phyloP scores from a whole-genome alignment of 352 stramenopile species.

The Pythium aristosporum region DNA sequence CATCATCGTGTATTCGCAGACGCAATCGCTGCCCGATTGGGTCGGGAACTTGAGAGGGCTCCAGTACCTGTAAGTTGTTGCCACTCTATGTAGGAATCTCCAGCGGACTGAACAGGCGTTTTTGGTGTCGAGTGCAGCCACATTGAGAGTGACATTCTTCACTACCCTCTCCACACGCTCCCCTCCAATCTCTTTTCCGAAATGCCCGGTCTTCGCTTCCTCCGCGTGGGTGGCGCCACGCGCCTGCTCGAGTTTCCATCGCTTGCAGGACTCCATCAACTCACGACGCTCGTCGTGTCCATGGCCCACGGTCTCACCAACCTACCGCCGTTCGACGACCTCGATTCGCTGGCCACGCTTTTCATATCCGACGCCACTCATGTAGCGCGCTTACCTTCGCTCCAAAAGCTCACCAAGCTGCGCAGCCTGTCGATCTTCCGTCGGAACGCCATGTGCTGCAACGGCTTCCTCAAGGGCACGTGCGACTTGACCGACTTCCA shows the following conservation, averaged over 20 bases:
- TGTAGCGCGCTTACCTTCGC: slow-evolving; percentile 7
- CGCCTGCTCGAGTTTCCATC: slow-evolving; percentile 2
- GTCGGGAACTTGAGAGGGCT: slow-evolving; percentile 17
- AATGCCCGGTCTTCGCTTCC: slow-evolving; percentile 19
- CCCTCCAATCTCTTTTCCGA: slow-evolving; percentile 17
- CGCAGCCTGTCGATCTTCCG: slow-evolving; percentile 8
- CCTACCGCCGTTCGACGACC: slow-evolving; percentile 14
- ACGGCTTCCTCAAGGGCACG: slow-evolving; percentile 22
- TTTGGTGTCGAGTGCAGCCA: slow-evolving; percentile 6
- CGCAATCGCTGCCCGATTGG: slow-evolving; percentile 23
- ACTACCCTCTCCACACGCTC: slow-evolving; percentile 9
- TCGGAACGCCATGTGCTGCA: slow-evolving; percentile 28
- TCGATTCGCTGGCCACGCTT: slow-evolving; percentile 8
- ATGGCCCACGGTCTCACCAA: slow-evolving; percentile 11
- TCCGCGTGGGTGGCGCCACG: slow-evolving; percentile 16
- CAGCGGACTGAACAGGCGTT: neutral
- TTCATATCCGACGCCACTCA: slow-evolving; percentile 15
- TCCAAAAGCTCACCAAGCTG: slow-evolving; percentile 8
- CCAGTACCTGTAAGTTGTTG: slow-evolving; percentile 27
- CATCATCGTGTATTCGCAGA: slow-evolving; percentile 34
- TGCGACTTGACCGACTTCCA: slow-evolving; percentile 22
- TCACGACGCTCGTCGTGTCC: slow-evolving; percentile 5
- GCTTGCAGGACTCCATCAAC: neutral
- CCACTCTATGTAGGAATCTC: neutral
- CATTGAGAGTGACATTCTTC: slow-evolving; percentile 21